Percentiles rank a stretch among this genome's conserved stretches.
These are phyloP conservation scores for Chalciporus piperatus DNA, from an alignment of 768 basidiomycete species.

Conservation along the genomic window DNA sequence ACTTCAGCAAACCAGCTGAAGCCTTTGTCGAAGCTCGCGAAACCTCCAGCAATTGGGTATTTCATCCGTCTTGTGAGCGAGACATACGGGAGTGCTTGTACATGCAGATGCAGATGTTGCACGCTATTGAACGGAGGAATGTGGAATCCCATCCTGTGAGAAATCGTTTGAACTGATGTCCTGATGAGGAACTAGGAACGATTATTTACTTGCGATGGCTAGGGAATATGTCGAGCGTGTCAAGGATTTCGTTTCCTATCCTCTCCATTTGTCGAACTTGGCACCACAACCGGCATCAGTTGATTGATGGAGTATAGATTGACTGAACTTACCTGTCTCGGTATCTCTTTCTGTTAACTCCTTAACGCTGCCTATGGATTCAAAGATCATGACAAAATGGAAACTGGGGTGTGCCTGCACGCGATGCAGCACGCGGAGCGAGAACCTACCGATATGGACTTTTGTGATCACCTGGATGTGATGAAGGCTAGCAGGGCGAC, in stretches of 20 bases:
- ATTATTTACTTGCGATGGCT: constrained; percentile 45
- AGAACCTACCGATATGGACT: constrained; percentile 44
- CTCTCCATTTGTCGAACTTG: constrained; percentile 46
- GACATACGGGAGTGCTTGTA: constrained; percentile 65
- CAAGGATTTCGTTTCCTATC: constrained; percentile 54
- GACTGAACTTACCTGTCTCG: constrained; percentile 43
- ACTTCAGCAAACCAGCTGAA: constrained; percentile 71
- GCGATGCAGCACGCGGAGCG: background rate
- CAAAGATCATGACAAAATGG: background rate
- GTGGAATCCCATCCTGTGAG: constrained; percentile 73
- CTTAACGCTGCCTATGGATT: constrained; percentile 51
- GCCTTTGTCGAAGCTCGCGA: constrained; percentile 52
- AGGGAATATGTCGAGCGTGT: constrained; percentile 40
- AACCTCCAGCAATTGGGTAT: constrained; percentile 47
- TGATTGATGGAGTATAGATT: constrained; percentile 14
- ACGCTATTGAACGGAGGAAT: constrained; percentile 77
- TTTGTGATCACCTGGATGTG: constrained; percentile 55
- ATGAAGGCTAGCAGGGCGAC: constrained; percentile 44
- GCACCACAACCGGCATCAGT: constrained; percentile 7
- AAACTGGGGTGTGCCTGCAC: background rate
- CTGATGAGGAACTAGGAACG: background rate
- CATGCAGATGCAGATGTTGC: constrained; percentile 72
- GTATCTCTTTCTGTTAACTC: constrained; percentile 44
- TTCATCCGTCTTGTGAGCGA: constrained; percentile 37
- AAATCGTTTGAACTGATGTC: background rate